phyloP scores from a whole-genome alignment of 2,329 filamentous ascomycete genomes.

The Neofusicoccum laricinum region DNA sequence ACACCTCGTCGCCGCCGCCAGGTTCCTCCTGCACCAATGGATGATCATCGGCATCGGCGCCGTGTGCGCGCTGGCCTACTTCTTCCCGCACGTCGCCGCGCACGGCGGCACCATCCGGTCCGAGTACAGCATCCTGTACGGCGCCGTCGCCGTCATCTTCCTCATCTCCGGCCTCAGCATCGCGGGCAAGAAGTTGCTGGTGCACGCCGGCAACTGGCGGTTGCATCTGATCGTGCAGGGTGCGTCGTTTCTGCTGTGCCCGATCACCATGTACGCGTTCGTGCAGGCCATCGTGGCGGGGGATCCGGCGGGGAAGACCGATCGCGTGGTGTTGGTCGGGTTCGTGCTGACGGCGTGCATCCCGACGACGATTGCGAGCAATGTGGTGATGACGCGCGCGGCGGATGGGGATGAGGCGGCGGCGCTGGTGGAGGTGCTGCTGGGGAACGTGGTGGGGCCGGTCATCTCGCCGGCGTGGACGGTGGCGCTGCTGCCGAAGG shows the following conservation, averaged over 20 bases:
- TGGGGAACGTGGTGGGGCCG: constrained; percentile 15
- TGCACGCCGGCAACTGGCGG: constrained; percentile 16
- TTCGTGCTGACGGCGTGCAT: constrained; percentile 16
- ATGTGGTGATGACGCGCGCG: constrained; percentile 15
- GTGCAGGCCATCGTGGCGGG: constrained; percentile 10
- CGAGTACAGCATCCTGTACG: constrained; percentile 17
- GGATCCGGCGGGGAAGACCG: background rate
- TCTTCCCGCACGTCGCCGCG: constrained; percentile 13
- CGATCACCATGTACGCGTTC: constrained; percentile 11
- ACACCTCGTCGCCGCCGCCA: background rate
- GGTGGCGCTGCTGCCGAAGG: constrained; percentile 11
- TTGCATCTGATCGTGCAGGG: constrained; percentile 15
- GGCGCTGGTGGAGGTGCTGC: constrained; percentile 14
- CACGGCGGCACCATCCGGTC: constrained; percentile 15
- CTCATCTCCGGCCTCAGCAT: constrained; percentile 12
- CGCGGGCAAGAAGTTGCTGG: background rate
- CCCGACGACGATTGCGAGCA: constrained; percentile 14
- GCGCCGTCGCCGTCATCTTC: constrained; percentile 17
- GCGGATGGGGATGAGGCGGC: constrained; percentile 15
- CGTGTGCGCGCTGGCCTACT: constrained; percentile 13
- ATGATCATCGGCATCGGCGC: constrained; percentile 14
- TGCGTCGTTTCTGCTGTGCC: constrained; percentile 1
- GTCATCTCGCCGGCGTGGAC: constrained; percentile 12
- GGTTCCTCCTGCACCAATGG: constrained; percentile 9
- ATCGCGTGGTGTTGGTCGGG: constrained; percentile 10